Base-by-base conservation (phyloP, 1,284 basidiomycete genomes). In the Athelia psychrophila region DNA sequence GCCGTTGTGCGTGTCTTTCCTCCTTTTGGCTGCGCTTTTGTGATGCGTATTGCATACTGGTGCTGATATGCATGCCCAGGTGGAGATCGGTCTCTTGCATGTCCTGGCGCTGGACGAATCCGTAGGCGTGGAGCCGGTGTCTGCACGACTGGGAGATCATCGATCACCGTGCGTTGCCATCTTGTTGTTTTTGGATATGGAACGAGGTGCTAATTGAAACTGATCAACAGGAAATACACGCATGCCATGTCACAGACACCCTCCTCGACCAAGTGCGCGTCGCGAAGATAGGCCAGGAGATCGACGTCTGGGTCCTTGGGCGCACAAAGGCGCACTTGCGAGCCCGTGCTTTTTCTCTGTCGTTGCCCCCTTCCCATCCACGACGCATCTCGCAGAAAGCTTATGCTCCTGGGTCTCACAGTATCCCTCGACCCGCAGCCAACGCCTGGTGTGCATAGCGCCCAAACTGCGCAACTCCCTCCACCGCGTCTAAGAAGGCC, bases 121-220 rank as follows among this genome's bases (percentile, higher is more conserved):
- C 2, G 89, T 99, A 20, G 82, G 79, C 10, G 90, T 97, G 16
- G 95, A 96, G 56, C 96, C 96, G 2, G 69, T 93, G 25, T 87
- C 88, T 0, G 74, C 93, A 99, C 64, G 96, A 99, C 67, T 99
- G 96, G 97, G 97, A 99, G 67, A 95, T 99, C 51, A 83, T 98
- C n/a, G n/a, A n/a, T n/a, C n/a, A n/a, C n/a, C 50, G 94, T 95
- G 61, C 66, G 85, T 68, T 40, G 32, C 45, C 24, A 51, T 2
- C 47, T 49, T 18, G 38, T 45, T 46, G 49, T 35, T 15, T 12
- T 22, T 38, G 24, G 33, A 18, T 20, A 15, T n/a, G n/a, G n/a
- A n/a, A n/a, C n/a, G n/a, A n/a, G n/a, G n/a, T 44, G 38, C 38
- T 42, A 9, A 42, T 36, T 44, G 40, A n/a, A n/a, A n/a, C n/a